Evolutionary conservation across 2,329 filamentous ascomycete genomes (phyloP).

Genomic region (Talaromyces marneffei): DNA sequence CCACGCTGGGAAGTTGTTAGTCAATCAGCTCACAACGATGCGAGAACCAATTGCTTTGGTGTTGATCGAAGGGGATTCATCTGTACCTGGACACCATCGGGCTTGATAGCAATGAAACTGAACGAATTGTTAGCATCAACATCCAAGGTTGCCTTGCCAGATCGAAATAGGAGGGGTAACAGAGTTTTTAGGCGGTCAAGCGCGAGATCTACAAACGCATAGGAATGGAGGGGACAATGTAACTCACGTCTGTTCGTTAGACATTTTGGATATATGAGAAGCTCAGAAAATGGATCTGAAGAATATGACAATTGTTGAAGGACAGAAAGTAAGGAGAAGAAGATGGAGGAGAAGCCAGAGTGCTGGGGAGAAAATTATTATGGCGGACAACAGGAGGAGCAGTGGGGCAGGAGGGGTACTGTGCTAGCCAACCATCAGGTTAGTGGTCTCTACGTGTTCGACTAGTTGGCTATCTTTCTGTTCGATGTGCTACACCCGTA

Average conservation of each 20-base stretch:
- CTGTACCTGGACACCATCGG: conserved; percentile 94
- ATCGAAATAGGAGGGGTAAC: conserved; percentile 17
- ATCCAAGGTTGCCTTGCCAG: conserved; percentile 11
- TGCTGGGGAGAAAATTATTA: conserved; percentile 11
- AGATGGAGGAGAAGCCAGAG: background rate
- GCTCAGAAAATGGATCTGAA: conserved; percentile 16
- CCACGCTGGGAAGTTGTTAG: conserved; percentile 62
- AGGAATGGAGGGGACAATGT: conserved; percentile 12
- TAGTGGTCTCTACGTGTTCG: background rate
- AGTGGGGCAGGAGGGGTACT: conserved; percentile 15
- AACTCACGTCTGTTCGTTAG: conserved; percentile 77
- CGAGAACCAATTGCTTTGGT: background rate
- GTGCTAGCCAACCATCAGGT: background rate
- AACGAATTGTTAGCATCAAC: conserved; percentile 29
- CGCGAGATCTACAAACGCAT: background rate
- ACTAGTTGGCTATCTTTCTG: background rate
- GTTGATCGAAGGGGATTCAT: background rate
- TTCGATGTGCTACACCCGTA: background rate
- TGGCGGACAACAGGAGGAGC: conserved; percentile 5
- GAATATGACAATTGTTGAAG: conserved; percentile 13
- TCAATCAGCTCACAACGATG: conserved; percentile 21
- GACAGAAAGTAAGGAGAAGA: conserved; percentile 19
- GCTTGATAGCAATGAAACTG: conserved; percentile 99
- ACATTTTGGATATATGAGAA: conserved; percentile 48
- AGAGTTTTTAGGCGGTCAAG: conserved; percentile 8